Evolutionary conservation across 352 stramenopile genomes (phyloP), one percentile per base, ranked within the genome.

Genomic region (Phytopythium mirpurense): DNA sequence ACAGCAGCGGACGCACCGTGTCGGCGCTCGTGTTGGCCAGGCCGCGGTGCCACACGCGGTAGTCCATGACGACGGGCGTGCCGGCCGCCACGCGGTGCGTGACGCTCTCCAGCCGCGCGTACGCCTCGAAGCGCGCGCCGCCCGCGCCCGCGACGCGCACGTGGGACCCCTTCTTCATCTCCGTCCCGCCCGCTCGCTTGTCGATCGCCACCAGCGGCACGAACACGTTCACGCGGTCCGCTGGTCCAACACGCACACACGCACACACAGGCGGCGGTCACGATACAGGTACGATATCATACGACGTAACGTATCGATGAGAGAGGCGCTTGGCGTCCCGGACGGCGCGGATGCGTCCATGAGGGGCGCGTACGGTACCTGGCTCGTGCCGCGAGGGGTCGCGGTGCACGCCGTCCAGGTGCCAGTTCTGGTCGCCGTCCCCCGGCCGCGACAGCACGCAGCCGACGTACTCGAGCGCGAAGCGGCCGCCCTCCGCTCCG

Each of bases 221-320:
- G 46, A 91, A 91, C 56, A 91, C 80, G 54, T 88, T 89, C 31
- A 91, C 50, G 0, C 80, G 73, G 51, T 91, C 74, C 29, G 79
- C 77, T 87, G 11, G n/a, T n/a, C n/a, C n/a, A n/a, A n/a, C n/a
- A n/a, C n/a, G n/a, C n/a, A n/a, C n/a, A n/a, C n/a, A n/a, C n/a
- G n/a, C n/a, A n/a, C n/a, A n/a, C n/a, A n/a, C n/a, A n/a, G n/a
- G n/a, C n/a, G n/a, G n/a, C n/a, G n/a, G n/a, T n/a, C n/a, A n/a
- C n/a, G n/a, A n/a, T n/a, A n/a, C n/a, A n/a, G n/a, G n/a, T n/a
- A n/a, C n/a, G n/a, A n/a, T n/a, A n/a, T n/a, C n/a, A n/a, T n/a
- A n/a, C n/a, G n/a, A n/a, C n/a, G n/a, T n/a, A n/a, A n/a, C n/a
- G n/a, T n/a, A n/a, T n/a, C n/a, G n/a, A n/a, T n/a, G n/a, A n/a